Conservation (phyloP, 768 basidiomycete genomes). For the Trichaptum fuscoviolaceum region DNA sequence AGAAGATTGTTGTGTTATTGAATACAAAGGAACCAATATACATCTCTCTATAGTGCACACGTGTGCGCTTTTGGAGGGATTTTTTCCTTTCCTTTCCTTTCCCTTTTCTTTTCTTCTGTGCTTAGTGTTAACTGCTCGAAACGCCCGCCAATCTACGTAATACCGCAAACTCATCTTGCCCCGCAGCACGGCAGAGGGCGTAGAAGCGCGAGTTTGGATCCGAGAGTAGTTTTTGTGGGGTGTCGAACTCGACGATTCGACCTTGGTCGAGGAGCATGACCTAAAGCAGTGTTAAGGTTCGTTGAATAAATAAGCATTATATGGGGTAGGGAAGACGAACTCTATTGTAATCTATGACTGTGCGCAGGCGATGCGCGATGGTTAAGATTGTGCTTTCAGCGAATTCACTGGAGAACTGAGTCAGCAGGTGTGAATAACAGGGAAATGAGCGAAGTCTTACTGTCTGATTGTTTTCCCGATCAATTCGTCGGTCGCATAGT, state of each 20-base stretch:
- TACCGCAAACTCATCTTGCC: conserved; percentile 62
- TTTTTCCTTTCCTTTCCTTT: no score
- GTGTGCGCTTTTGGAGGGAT: no score
- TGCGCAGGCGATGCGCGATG: conserved; percentile 74
- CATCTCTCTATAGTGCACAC: no score
- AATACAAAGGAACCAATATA: no score
- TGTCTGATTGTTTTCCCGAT: conserved; percentile 78
- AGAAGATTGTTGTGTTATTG: no score
- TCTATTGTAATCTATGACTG: conserved; percentile 80
- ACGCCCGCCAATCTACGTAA: conserved; percentile 61
- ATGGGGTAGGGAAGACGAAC: conserved; percentile 37
- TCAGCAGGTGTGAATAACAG: conserved; percentile 1
- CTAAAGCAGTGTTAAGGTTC: conserved; percentile 32
- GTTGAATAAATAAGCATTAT: conserved; percentile 8
- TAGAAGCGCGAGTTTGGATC: conserved; percentile 59
- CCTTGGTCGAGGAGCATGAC: conserved; percentile 78
- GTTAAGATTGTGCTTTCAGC: conserved; percentile 78
- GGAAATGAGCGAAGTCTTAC: conserved; percentile 35
- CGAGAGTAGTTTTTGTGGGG: conserved; percentile 47
- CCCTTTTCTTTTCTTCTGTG: neutral
- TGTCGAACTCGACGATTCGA: conserved; percentile 71
- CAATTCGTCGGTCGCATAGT: conserved; percentile 85
- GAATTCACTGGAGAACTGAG: conserved; percentile 49
- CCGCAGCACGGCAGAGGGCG: conserved; percentile 66
- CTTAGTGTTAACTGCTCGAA: neutral